Base-by-base conservation (phyloP, 2,329 filamentous ascomycete species). In the Colletotrichum shisoi region DNA sequence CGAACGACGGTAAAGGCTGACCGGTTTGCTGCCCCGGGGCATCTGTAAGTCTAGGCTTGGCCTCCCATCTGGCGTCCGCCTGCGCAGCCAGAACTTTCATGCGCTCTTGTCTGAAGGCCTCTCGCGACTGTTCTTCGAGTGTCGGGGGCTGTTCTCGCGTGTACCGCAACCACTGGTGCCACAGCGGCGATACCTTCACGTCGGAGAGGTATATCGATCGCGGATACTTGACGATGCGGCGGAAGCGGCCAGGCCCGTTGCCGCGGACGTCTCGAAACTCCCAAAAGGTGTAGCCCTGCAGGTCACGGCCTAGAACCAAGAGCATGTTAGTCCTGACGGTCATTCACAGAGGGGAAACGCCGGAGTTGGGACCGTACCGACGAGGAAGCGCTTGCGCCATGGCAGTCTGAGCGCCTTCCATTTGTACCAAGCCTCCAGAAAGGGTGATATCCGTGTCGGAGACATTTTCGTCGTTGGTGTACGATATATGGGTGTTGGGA, bases 81-180 rank as follows among this genome's bases (percentile, higher is more conserved):
- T 85, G 77, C 17, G 85, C 85, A 13, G 87, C 88, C 17, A 89
- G 79, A 6, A 81, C 68, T 74, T 83, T 84, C 70, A 89, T 81
- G 65, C 82, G 79, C 57, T 80, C 78, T 75, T 83, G 85, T 31
- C 88, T 81, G 12, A 75, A 73, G 1, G 86, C 73, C 60, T 91
- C 88, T 40, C 74, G 75, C 7, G 77, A 73, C 75, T 89, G 87
- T 75, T 91, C 88, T 1, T 77, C 76, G 12, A 90, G 75, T 2
- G 79, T 83, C 0, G 88, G 88, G 2, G 88, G 79, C 0, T 82
- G 74, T 2, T 73, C 68, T 21, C 88, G 84, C 52, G 83, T 85
- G 75, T 90, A 82, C 17, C 88, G 85, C 56, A 91, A 81, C 88
- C 88, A 91, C 73, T 90, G 87, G 76, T 90, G 87, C 88, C 88